phyloP scores from a whole-genome alignment of 1,284 basidiomycete genomes.

The Golubevia pallescens region DNA sequence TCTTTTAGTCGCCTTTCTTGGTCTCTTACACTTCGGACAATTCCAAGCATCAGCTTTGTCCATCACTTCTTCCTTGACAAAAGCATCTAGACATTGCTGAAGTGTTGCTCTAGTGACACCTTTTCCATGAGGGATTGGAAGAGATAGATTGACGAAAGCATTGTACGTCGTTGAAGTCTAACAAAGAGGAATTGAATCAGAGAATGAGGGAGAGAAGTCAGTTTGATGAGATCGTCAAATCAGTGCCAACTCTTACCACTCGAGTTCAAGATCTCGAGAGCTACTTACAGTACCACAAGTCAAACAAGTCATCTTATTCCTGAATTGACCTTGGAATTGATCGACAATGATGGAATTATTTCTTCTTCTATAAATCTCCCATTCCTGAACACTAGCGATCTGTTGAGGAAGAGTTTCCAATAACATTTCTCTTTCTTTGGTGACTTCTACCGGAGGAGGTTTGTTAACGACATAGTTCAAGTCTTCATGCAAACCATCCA shows the following conservation, averaged over 20 bases:
- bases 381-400: constrained; percentile 27
- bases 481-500: constrained; percentile 28
- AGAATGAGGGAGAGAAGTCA: no score
- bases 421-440: constrained; percentile 43
- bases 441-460: constrained; percentile 44
- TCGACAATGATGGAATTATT: constrained; percentile 40
- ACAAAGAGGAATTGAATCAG: no score
- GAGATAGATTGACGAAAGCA: constrained; percentile 57
- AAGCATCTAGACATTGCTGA: constrained; percentile 82
- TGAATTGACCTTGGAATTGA: constrained; percentile 49
- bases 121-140: constrained; percentile 49
- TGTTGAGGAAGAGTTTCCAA: constrained; percentile 56
- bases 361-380: constrained; percentile 47
- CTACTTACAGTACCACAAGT: constrained; percentile 60
- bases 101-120: constrained; percentile 35
- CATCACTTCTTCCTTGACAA: constrained; percentile 87
- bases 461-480: constrained; percentile 25
- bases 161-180: constrained; percentile 61
- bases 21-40: constrained; percentile 49
- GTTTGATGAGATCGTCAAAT: no score
- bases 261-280: no score
- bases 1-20: constrained; percentile 54
- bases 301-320: constrained; percentile 58
- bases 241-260: no score
- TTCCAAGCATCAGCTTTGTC: constrained; percentile 92